phyloP scores from a whole-genome alignment of 2,329 filamentous ascomycete genomes.

The Tympanopsis confertula region DNA sequence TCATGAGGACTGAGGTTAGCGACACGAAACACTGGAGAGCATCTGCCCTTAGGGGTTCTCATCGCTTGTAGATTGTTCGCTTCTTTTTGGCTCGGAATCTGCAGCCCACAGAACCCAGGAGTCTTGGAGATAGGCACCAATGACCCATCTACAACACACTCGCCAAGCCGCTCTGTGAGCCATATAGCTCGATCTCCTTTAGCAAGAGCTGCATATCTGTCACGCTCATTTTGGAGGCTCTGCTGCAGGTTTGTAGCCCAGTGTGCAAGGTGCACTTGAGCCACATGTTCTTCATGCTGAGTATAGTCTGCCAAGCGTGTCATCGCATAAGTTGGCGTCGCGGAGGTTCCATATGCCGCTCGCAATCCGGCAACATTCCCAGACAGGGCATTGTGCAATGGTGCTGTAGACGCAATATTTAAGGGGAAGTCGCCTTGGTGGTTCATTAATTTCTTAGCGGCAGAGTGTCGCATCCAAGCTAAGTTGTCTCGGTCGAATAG shows the following conservation, averaged over 20 bases:
- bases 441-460: slow-evolving; percentile 66
- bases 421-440: slow-evolving; percentile 13
- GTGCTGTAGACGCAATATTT: slow-evolving; percentile 11
- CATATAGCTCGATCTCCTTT: slow-evolving; percentile 55
- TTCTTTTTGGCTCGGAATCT: slow-evolving; percentile 2
- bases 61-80: slow-evolving; percentile 4
- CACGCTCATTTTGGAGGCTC: slow-evolving; percentile 63
- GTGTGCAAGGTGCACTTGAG: slow-evolving; percentile 62
- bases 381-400: slow-evolving; percentile 12
- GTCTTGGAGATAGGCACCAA: slow-evolving; percentile 34
- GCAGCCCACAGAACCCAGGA: slow-evolving; percentile 3
- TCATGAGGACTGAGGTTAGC: slow-evolving; percentile 46
- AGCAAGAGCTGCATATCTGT: slow-evolving; percentile 51
- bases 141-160: slow-evolving; percentile 56
- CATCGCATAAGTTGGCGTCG: slow-evolving; percentile 39
- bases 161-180: slow-evolving; percentile 54
- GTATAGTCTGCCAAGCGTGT: slow-evolving; percentile 48
- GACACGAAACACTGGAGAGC: slow-evolving; percentile 1
- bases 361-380: slow-evolving; percentile 3
- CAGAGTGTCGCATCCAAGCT: slow-evolving; percentile 69
- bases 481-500: slow-evolving; percentile 71
- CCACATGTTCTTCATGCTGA: slow-evolving; percentile 46
- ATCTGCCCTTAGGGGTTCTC: slow-evolving; percentile 8
- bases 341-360: slow-evolving; percentile 7
- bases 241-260: slow-evolving; percentile 76